Percentiles rank a stretch among this genome's conserved stretches.
Evolutionary conservation across 2,329 filamentous ascomycete species (phyloP).

Genomic region (Diplocarpon rosae): DNA sequence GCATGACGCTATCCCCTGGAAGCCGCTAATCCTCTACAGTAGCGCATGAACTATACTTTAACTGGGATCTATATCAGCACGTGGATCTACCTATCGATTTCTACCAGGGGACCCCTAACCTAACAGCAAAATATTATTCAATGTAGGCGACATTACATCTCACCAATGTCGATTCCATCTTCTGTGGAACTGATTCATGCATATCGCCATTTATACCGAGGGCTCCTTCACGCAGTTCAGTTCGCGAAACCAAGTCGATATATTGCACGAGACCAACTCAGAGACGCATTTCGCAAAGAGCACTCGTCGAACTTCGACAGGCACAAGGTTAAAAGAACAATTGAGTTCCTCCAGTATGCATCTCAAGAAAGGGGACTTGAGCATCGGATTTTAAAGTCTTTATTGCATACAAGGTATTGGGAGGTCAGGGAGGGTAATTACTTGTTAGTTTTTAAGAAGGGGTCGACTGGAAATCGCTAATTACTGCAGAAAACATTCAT

Average conservation of each 20-base stretch:
- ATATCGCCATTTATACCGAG: constrained; percentile 60
- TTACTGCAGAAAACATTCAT: not conserved
- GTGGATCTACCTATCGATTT: too few species aligned
- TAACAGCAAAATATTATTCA: too few species aligned
- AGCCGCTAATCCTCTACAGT: too few species aligned
- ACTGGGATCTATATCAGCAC: too few species aligned
- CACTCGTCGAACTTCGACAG: constrained; percentile 35
- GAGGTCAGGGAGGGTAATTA: constrained; percentile 1
- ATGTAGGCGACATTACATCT: too few species aligned
- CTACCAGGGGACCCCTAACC: too few species aligned
- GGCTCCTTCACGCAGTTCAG: constrained; percentile 57
- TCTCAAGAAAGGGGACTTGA: constrained; percentile 53
- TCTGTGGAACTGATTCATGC: constrained; percentile 40
- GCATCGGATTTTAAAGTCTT: constrained; percentile 60
- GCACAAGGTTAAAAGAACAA: constrained; percentile 48
- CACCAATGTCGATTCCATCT: not conserved
- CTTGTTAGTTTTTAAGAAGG: constrained; percentile 4
- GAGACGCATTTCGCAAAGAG: constrained; percentile 46
- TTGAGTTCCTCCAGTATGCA: constrained; percentile 60
- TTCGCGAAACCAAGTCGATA: constrained; percentile 59
- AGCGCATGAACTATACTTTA: too few species aligned
- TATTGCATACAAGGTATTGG: constrained; percentile 38
- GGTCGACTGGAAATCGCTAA: not conserved
- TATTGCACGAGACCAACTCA: constrained; percentile 47
- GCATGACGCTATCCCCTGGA: constrained; percentile 7